phyloP scores from a whole-genome alignment of 345 rosid species.

The Heritiera fomes region DNA sequence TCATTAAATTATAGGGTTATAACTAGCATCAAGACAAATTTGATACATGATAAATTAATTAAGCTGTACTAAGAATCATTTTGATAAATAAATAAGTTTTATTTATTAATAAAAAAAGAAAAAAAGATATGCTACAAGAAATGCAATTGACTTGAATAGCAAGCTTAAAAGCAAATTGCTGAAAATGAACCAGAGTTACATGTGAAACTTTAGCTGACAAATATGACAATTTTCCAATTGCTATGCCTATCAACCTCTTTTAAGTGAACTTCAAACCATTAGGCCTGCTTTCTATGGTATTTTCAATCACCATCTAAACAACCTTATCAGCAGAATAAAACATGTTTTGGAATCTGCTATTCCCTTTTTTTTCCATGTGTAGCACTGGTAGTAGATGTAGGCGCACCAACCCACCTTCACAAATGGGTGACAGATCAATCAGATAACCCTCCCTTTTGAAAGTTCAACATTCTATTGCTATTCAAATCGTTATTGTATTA shows the following conservation, averaged over 20 bases:
- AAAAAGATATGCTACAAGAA: background rate
- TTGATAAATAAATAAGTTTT: background rate
- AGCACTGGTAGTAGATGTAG: background rate
- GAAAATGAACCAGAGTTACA: background rate
- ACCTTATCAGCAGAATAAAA: background rate
- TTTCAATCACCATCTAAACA: background rate
- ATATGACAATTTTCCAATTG: background rate
- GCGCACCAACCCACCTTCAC: slow-evolving; percentile 15
- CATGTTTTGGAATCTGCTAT: background rate
- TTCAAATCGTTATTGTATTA: background rate
- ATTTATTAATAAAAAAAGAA: background rate
- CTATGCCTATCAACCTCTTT: background rate
- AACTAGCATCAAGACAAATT: background rate
- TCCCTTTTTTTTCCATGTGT: background rate
- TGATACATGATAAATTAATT: background rate
- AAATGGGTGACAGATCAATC: background rate
- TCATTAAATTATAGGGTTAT: background rate
- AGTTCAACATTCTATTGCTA: background rate
- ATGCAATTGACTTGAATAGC: background rate
- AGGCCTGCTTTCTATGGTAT: background rate
- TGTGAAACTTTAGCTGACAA: background rate
- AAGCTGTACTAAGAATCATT: slow-evolving; percentile 1
- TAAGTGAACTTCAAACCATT: background rate
- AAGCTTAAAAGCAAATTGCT: background rate
- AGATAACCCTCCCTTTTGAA: slow-evolving; percentile 7